Base-by-base conservation (phyloP, 2,329 filamentous ascomycete genomes). In the Diplocarpon rosae region DNA sequence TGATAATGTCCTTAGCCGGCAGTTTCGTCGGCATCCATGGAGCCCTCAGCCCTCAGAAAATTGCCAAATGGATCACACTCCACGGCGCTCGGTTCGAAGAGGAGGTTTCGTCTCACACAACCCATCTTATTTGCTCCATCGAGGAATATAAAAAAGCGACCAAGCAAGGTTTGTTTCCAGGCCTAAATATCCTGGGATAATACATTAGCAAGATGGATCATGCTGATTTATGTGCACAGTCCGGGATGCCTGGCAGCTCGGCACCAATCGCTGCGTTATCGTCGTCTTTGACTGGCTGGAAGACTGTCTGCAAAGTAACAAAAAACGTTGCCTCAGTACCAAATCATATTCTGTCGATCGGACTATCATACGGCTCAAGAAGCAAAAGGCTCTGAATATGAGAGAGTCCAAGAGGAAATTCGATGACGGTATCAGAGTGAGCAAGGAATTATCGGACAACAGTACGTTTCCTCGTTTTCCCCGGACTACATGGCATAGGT, bases 41-140 rank as follows among this genome's bases (percentile, higher is more conserved):
- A 44, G 13, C 65, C 67, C 48, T 68, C 65, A 5, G 66, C 1
- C 63, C 70, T 2, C 67, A 73, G 1, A 73, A 83, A 34, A 70
- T 92, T 30, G 69, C 69, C 30, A 66, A 67, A 32, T 94, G 85
- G 85, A 70, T 85, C 9, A 65, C 66, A 3, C 58, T 67, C 3
- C 76, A 83, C 46, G 78, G 76, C 6, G 87, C 83, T 1, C 61
- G 46, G 1, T 82, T 78, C 58, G 63, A 66, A 0, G 59, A 66
- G 1, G 64, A 68, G 0, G 63, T 86, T 14, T 68, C 68, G 20
- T 59, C 68, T 0, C 56, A 66, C 0, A 75, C 82, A 9, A 94
- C 87, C 0, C 87, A 94, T 62, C 65, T 95, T 0, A 70, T 95
- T 16, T 75, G 78, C 43, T 77, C 76, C 0, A 66, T 72, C 39